Percentiles rank a stretch among this genome's conserved stretches.
Evolutionary conservation across 108 stramenopile genomes (phyloP).

Genomic region (Fistulifera solaris): DNA sequence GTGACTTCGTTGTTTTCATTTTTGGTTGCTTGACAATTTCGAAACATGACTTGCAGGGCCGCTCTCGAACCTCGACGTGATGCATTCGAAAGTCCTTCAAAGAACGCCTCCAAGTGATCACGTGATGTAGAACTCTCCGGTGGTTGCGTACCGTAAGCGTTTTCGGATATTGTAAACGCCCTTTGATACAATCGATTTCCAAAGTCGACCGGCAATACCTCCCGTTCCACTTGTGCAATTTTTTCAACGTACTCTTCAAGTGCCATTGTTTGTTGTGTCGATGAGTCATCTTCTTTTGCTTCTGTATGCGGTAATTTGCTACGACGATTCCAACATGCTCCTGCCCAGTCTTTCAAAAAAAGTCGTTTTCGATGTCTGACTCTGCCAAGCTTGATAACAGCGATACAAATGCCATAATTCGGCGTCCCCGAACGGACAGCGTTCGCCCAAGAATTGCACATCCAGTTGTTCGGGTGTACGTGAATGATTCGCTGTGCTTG

Average conservation of each 20-base stretch:
- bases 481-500: too few species aligned
- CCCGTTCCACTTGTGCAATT: constrained; percentile 24
- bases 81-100: constrained; percentile 30
- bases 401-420: constrained; percentile 36
- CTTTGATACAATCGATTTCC: constrained; percentile 29
- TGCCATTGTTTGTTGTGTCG: neutral
- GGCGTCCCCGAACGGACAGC: constrained; percentile 46
- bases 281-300: too few species aligned
- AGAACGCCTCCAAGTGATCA: constrained; percentile 32
- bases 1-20: neutral
- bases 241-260: constrained; percentile 4
- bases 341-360: constrained; percentile 29
- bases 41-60: constrained; percentile 24
- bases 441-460: constrained; percentile 35
- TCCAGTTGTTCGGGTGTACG: constrained; percentile 11
- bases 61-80: constrained; percentile 22
- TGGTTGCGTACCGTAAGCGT: constrained; percentile 12
- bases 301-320: neutral
- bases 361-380: constrained; percentile 1
- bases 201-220: constrained; percentile 22
- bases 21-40: neutral
- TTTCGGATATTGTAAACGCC: constrained; percentile 15
- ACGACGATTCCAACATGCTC: neutral
- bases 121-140: neutral
- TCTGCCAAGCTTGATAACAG: constrained; percentile 8